A percentile compares a stretch with the other conserved stretches of the same genome.
Evolutionary conservation across 176 grass and related monocot genomes (phyloP).

Genomic region (Stipa capillata): DNA sequence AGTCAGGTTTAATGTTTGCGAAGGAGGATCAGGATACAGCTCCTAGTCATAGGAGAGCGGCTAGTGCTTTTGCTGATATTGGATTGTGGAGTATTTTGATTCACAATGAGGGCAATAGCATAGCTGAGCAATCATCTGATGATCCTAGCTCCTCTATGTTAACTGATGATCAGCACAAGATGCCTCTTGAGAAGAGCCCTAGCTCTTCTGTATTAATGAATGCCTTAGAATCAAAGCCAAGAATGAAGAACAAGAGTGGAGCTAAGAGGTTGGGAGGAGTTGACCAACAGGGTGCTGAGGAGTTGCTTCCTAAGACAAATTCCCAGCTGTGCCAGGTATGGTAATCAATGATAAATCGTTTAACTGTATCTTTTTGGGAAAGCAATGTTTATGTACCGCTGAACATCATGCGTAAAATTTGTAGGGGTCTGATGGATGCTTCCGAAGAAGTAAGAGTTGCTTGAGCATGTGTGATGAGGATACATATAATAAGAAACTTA

Average conservation of each 20-base stretch:
- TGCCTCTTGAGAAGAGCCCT: conserved; percentile 27
- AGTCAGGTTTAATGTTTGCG: conserved; percentile 10
- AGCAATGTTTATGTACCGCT: not conserved
- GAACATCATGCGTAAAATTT: too few relatives aligned
- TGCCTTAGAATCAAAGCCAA: conserved; percentile 29
- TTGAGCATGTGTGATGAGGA: conserved; percentile 32
- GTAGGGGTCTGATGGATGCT: conserved; percentile 31
- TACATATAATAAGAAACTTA: conserved; percentile 42
- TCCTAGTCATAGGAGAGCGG: conserved; percentile 22
- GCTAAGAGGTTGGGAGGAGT: conserved; percentile 25
- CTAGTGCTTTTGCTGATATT: conserved; percentile 48
- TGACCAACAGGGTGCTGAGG: conserved; percentile 13
- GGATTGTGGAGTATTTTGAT: conserved; percentile 40
- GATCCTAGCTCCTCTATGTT: too few relatives aligned
- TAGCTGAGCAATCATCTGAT: conserved; percentile 35
- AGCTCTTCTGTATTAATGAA: conserved; percentile 33
- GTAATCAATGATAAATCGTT: not conserved
- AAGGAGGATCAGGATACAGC: conserved; percentile 12
- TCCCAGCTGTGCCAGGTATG: conserved; percentile 28
- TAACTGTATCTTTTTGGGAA: not conserved
- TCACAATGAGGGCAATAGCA: conserved; percentile 33
- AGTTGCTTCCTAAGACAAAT: conserved; percentile 31
- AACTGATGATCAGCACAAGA: too few relatives aligned
- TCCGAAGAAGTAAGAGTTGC: conserved; percentile 37
- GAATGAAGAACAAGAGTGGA: conserved; percentile 34